Evolutionary conservation across 495 filamentous ascomycete species (phyloP).

Genomic region (Wilcoxina mikolae): DNA sequence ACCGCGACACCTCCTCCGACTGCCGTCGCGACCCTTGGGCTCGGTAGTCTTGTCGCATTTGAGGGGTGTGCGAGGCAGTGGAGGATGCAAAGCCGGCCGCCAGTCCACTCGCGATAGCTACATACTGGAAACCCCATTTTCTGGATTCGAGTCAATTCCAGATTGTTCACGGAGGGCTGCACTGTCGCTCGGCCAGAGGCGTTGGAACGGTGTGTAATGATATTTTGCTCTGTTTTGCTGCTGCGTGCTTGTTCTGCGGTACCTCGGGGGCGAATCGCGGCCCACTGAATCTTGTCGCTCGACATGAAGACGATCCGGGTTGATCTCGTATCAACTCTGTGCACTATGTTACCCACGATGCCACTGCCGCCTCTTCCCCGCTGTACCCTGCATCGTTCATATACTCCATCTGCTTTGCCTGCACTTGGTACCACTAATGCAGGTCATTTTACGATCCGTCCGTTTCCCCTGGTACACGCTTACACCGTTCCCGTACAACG

Average conservation of each 20-base stretch:
- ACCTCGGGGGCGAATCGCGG: too few relatives aligned
- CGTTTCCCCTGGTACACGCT: background rate
- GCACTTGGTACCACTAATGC: conserved; percentile 5
- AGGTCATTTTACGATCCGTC: conserved; percentile 6
- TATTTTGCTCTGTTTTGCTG: background rate
- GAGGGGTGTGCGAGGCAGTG: too few relatives aligned
- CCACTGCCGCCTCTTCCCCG: background rate
- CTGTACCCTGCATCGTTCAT: background rate
- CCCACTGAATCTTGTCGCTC: too few relatives aligned
- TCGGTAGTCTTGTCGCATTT: too few relatives aligned
- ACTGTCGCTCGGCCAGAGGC: background rate
- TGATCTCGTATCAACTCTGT: too few relatives aligned
- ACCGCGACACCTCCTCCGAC: too few relatives aligned
- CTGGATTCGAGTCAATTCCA: conserved; percentile 1
- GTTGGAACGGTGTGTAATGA: background rate
- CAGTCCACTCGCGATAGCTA: too few relatives aligned
- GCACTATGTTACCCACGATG: background rate
- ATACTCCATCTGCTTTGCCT: background rate
- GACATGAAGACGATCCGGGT: too few relatives aligned
- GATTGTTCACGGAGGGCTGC: background rate
- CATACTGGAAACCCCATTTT: too few relatives aligned
- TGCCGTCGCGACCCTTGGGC: too few relatives aligned
- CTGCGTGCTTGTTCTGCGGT: background rate
- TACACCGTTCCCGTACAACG: background rate
- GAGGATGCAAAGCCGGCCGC: too few relatives aligned